Conservation (phyloP, 2,329 filamentous ascomycete species). For the Bipolaris sorokiniana region DNA sequence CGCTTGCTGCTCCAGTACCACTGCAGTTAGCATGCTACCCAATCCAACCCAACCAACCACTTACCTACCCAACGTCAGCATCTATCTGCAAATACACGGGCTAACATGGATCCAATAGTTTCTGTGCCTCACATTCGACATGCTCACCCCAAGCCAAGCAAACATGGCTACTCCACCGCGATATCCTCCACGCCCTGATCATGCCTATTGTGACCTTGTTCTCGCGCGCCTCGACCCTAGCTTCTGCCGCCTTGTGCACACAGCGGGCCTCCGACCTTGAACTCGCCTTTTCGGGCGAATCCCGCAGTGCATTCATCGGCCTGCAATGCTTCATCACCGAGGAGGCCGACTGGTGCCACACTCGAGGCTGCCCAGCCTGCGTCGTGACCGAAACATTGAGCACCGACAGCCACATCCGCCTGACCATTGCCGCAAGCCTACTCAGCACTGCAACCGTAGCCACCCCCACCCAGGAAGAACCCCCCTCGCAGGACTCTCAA, state of each 20-base stretch:
- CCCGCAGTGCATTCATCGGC: slow-evolving; percentile 64
- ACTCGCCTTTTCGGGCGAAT: slow-evolving; percentile 62
- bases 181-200: slow-evolving; percentile 64
- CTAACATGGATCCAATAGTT: slow-evolving; percentile 21
- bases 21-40: not conserved
- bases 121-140: slow-evolving; percentile 52
- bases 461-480: slow-evolving; percentile 17
- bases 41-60: not conserved
- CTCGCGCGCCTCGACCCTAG: slow-evolving; percentile 60
- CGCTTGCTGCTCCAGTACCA: not conserved
- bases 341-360: slow-evolving; percentile 64
- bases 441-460: slow-evolving; percentile 35
- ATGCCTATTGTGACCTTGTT: slow-evolving; percentile 65
- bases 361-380: slow-evolving; percentile 62
- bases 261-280: slow-evolving; percentile 60
- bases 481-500: not conserved
- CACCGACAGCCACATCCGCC: slow-evolving; percentile 56
- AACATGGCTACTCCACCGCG: slow-evolving; percentile 61
- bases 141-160: slow-evolving; percentile 43
- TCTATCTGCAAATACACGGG: not conserved
- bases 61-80: not conserved
- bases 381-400: slow-evolving; percentile 53
- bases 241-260: slow-evolving; percentile 57
- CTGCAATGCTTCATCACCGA: slow-evolving; percentile 64
- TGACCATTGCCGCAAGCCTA: slow-evolving; percentile 56